Evolutionary conservation across 352 stramenopile species (phyloP), one percentile per base, ranked within the genome.

Genomic region (Globisporangium spinosum): DNA sequence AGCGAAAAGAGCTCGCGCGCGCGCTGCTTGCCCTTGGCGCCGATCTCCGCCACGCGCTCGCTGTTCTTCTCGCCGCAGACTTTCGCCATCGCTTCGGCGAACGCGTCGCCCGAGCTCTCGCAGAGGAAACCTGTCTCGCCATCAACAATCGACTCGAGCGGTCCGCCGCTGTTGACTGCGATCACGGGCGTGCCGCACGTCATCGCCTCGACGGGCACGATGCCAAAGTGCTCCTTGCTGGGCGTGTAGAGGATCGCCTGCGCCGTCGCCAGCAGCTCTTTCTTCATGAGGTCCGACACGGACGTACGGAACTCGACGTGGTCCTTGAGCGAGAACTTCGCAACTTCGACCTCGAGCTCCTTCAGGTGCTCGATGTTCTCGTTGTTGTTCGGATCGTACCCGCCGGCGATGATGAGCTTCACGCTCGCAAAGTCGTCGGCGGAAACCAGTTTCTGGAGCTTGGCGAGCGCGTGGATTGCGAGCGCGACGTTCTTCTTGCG

Each of bases 201-300:
- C 97, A 99, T 99, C n/a, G 94, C 95, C 73, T 99, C 97, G 17
- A 99, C 81, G 0, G 97, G 97, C 1, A 99, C 97, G 69, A 99
- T 99, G n/a, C 97, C 97, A 79, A 99, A 99, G 76, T 99, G 97
- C 77, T 99, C 97, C 40, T 94, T 87, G 63, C 95, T 85, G 10
- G 97, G 97, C 45, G 97, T 99, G 75, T 99, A 99, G 20, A 99
- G 73, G 35, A 98, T 87, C 32, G 89, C 94, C 15, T 86, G 81
- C 2, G 94, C 92, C 2, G 78, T 89, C 53, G 78, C 72, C 32
- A 99, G 79, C 32, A 99, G 72, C 38, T 87, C 72, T 3, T 92
- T 88, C 64, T 97, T 93, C 77, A 90, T 91, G 15, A 73, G 70
- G 75, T 98, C 92, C 0, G 83, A 93, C 47, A 98, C 86, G 0